Percentiles rank a stretch among this genome's conserved stretches.
phyloP scores from a whole-genome alignment of 2,329 filamentous ascomycete species.

The Pyricularia grisea region DNA sequence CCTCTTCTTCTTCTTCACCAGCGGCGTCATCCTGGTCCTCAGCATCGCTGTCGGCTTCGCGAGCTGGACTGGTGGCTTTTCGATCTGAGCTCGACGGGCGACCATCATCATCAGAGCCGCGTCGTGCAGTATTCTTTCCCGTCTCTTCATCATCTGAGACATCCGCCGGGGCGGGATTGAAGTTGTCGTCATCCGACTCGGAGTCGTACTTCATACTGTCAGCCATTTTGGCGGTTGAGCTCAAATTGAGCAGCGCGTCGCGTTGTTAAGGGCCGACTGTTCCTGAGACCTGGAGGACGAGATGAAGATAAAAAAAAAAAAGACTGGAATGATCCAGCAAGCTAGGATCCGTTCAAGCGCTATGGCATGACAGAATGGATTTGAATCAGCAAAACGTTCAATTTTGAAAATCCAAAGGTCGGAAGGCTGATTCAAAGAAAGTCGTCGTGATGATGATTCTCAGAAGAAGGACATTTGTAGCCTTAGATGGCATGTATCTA shows the following conservation, averaged over 20 bases:
- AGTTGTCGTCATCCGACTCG: slow-evolving; percentile 76
- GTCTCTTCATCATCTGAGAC: slow-evolving; percentile 58
- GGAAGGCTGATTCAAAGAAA: not conserved
- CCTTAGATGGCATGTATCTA: not conserved
- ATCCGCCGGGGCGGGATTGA: slow-evolving; percentile 73
- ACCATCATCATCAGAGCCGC: slow-evolving; percentile 13
- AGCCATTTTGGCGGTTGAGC: slow-evolving; percentile 3
- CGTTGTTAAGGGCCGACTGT: not conserved
- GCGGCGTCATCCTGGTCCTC: slow-evolving; percentile 23
- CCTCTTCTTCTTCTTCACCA: slow-evolving; percentile 30
- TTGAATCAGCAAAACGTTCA: not conserved
- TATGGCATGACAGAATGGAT: not conserved
- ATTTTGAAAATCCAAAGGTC: not conserved
- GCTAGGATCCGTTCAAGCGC: not conserved
- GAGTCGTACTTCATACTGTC: slow-evolving; percentile 32
- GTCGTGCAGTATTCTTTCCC: slow-evolving; percentile 17
- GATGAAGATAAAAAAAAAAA: not conserved
- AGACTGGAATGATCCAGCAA: not conserved
- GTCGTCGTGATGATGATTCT: not conserved
- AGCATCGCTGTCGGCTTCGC: slow-evolving; percentile 15
- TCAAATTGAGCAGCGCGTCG: not conserved
- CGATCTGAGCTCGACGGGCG: slow-evolving; percentile 6
- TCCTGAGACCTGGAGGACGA: not conserved
- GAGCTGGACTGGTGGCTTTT: not conserved
- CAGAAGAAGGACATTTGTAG: not conserved